These are phyloP conservation scores for Tardiomyces digboiensis DNA, from an alignment of 1,139 yeast genomes.

Conservation along the genomic window DNA sequence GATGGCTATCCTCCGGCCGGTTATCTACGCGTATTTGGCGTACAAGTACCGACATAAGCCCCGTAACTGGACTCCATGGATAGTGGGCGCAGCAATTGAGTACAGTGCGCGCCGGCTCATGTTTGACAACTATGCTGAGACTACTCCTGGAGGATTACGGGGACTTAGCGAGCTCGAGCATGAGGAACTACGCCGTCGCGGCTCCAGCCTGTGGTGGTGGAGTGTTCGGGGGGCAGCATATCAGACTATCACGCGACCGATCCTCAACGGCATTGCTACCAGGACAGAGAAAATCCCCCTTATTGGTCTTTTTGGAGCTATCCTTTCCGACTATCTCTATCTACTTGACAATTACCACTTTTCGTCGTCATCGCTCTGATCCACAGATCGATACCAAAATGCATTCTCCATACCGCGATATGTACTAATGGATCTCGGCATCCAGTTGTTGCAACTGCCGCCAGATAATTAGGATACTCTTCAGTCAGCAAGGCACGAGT, in stretches of 20 bases:
- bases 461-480: too few relatives aligned
- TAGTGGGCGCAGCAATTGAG: constrained; percentile 29
- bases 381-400: too few relatives aligned
- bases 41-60: constrained; percentile 16
- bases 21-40: constrained; percentile 26
- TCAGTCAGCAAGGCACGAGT: too few relatives aligned
- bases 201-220: constrained; percentile 31
- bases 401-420: too few relatives aligned
- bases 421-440: too few relatives aligned
- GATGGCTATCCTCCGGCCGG: constrained; percentile 28
- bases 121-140: constrained; percentile 12
- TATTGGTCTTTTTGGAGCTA: constrained; percentile 21
- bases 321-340: constrained; percentile 30
- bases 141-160: constrained; percentile 20
- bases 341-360: constrained; percentile 31
- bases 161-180: constrained; percentile 26
- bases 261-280: constrained; percentile 17
- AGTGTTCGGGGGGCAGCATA: constrained; percentile 31
- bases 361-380: constrained; percentile 19
- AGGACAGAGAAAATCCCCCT: constrained; percentile 24
- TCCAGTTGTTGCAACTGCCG: too few relatives aligned
- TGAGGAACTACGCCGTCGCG: constrained; percentile 25
- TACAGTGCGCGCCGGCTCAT: constrained; percentile 22
- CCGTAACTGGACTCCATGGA: constrained; percentile 33
- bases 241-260: constrained; percentile 25